Conservation (phyloP, 495 filamentous ascomycete genomes). For the Cercophora scortea region DNA sequence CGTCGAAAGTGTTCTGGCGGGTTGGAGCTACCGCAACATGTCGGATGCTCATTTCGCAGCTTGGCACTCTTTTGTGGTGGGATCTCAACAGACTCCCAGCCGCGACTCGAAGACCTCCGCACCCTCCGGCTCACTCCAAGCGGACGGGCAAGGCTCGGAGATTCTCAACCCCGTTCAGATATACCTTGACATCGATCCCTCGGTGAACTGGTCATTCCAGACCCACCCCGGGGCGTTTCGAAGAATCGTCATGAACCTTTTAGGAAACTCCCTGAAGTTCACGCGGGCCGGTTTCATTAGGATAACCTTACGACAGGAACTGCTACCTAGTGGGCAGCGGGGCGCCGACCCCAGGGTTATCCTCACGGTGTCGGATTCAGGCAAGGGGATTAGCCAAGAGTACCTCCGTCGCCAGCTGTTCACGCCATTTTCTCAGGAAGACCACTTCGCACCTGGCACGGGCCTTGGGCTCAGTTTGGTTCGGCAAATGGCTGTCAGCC, state of each 20-base stretch:
- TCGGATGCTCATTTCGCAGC: conserved; percentile 11
- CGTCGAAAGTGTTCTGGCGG: conserved; percentile 50
- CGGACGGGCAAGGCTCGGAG: neutral
- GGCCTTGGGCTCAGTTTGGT: conserved; percentile 64
- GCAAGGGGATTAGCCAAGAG: conserved; percentile 58
- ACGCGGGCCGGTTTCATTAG: conserved; percentile 58
- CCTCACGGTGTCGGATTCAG: conserved; percentile 54
- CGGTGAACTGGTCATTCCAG: conserved; percentile 52
- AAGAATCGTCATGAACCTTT: conserved; percentile 71
- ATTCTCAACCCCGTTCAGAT: conserved; percentile 36
- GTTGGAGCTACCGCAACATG: conserved; percentile 29
- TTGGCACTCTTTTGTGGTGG: neutral
- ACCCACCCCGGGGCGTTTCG: conserved; percentile 66
- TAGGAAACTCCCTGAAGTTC: conserved; percentile 78
- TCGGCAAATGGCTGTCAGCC: conserved; percentile 50
- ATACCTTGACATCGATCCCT: conserved; percentile 53
- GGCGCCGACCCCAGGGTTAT: conserved; percentile 3
- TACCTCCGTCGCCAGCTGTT: conserved; percentile 58
- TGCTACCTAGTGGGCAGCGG: conserved; percentile 19
- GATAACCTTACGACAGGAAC: conserved; percentile 46
- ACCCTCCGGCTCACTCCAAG: neutral
- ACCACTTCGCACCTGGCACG: conserved; percentile 54
- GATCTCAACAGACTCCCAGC: conserved; percentile 1
- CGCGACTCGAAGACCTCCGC: too few species aligned
- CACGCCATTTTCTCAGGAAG: conserved; percentile 64